Conservation (phyloP, 768 basidiomycete species). For the Termitomyces sp. region DNA sequence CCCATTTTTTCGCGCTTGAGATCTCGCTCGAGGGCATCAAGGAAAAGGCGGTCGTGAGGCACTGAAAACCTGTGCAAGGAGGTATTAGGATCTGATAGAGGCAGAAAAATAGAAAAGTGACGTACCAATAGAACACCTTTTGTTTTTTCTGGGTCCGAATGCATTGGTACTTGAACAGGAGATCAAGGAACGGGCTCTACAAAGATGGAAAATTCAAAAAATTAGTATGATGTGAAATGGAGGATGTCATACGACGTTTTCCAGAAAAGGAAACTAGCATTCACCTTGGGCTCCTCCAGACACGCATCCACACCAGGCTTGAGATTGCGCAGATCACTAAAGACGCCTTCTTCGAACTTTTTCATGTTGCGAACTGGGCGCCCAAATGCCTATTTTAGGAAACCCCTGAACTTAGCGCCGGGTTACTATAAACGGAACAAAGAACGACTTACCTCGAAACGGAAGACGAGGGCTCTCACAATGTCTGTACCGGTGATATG, state of each 20-base stretch:
- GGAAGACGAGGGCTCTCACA: constrained; percentile 90
- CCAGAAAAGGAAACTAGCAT: constrained; percentile 22
- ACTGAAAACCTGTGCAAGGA: constrained; percentile 79
- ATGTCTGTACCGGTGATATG: constrained; percentile 98
- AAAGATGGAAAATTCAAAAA: too few relatives aligned
- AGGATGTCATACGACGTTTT: neutral
- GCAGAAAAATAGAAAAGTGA: constrained; percentile 11
- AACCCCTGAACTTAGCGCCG: too few relatives aligned
- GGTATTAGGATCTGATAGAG: constrained; percentile 6
- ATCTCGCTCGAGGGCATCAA: constrained; percentile 95
- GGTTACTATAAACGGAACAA: constrained; percentile 11
- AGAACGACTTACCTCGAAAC: constrained; percentile 66
- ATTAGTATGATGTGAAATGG: too few relatives aligned
- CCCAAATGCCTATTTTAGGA: constrained; percentile 61
- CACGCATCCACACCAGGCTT: constrained; percentile 93
- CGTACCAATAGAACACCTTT: constrained; percentile 97
- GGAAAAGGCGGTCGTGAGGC: constrained; percentile 94
- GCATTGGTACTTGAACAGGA: constrained; percentile 94
- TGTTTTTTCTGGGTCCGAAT: constrained; percentile 99
- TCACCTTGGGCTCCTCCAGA: constrained; percentile 93
- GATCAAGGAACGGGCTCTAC: constrained; percentile 91
- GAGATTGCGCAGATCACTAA: constrained; percentile 88
- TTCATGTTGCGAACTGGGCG: constrained; percentile 91
- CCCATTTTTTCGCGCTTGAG: constrained; percentile 95
- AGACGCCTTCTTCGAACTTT: constrained; percentile 97